Conservation (phyloP, 2,329 filamentous ascomycete genomes). For the Colletotrichum eremochloae region DNA sequence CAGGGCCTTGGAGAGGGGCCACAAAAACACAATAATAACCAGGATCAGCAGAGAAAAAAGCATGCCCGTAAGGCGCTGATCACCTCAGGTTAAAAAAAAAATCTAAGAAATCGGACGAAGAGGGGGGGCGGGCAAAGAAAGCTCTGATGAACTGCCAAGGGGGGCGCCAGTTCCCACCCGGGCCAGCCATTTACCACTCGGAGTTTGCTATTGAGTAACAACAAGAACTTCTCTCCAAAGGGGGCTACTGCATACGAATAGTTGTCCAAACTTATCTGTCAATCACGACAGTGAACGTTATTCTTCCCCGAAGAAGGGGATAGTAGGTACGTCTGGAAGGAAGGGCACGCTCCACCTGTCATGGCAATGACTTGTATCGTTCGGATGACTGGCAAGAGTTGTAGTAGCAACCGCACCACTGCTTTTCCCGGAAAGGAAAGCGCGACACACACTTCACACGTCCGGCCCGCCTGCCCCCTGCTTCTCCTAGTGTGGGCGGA, state of each 20-base stretch:
- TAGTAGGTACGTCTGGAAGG: not conserved
- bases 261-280: not conserved
- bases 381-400: conserved; percentile 7
- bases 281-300: conserved; percentile 16
- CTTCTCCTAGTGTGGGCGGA: conserved; percentile 22
- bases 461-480: conserved; percentile 31
- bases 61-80: conserved; percentile 32
- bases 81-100: conserved; percentile 10
- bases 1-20: conserved; percentile 7
- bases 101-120: conserved; percentile 25
- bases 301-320: not conserved
- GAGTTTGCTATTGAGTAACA: not conserved
- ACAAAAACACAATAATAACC: conserved; percentile 34
- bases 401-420: conserved; percentile 25
- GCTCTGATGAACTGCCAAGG: conserved; percentile 32
- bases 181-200: not conserved
- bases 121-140: not conserved
- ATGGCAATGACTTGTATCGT: not conserved
- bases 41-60: conserved; percentile 28
- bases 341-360: conserved; percentile 30
- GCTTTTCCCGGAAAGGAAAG: conserved; percentile 39
- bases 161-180: conserved; percentile 20
- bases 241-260: not conserved
- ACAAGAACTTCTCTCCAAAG: not conserved
- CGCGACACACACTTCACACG: conserved; percentile 28